Percentiles rank a stretch among this genome's conserved stretches.
phyloP scores from a whole-genome alignment of 805 yeast genomes.

The Peterozyma toletana region DNA sequence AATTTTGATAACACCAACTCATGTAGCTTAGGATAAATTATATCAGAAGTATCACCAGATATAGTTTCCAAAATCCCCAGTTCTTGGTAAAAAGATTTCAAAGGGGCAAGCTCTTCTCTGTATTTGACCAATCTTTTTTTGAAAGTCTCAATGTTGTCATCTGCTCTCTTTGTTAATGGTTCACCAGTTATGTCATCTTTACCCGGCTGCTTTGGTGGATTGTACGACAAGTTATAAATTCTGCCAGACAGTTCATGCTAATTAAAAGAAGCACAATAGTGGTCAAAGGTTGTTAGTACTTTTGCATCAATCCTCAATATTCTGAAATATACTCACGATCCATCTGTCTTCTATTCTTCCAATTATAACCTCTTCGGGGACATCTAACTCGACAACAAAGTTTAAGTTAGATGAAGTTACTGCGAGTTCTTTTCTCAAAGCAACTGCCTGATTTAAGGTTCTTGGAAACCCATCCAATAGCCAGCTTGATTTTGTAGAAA shows the following conservation, averaged over 20 bases:
- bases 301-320: neutral
- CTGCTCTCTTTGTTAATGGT: constrained; percentile 69
- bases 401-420: constrained; percentile 41
- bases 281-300: neutral
- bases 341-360: constrained; percentile 79
- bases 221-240: constrained; percentile 77
- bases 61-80: constrained; percentile 47
- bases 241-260: constrained; percentile 75
- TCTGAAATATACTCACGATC: constrained; percentile 31
- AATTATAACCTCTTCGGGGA: constrained; percentile 77
- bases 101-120: constrained; percentile 49
- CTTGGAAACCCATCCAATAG: constrained; percentile 91
- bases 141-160: constrained; percentile 74
- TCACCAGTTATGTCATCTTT: constrained; percentile 89
- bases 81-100: constrained; percentile 52
- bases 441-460: constrained; percentile 63
- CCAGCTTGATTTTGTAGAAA: constrained; percentile 47
- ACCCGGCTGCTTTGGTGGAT: constrained; percentile 81
- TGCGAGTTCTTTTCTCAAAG: constrained; percentile 38
- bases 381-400: constrained; percentile 78
- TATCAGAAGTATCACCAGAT: constrained; percentile 76
- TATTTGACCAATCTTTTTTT: constrained; percentile 60
- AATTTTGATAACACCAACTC: constrained; percentile 27
- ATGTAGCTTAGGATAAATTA: constrained; percentile 67
- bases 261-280: neutral